Evolutionary conservation across 2,329 filamentous ascomycete genomes (phyloP), one percentile per base, ranked within the genome.

Genomic region (Biscogniauxia sp.): DNA sequence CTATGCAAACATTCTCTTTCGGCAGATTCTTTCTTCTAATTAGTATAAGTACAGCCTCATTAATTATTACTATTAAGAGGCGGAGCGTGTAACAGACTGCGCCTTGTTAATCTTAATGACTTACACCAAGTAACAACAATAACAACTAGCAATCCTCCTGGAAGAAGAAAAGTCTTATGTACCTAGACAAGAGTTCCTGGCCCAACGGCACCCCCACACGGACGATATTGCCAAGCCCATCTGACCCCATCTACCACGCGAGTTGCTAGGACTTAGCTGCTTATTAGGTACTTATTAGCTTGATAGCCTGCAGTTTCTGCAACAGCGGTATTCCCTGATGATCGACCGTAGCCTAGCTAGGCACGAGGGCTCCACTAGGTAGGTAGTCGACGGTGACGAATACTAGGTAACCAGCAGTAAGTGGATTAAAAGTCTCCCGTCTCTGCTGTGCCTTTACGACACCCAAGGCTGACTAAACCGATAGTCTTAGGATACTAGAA

Each of bases 221-320:
- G 58, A 58, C 57, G 61, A 58, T 55, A 58, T 61, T 61, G 64
- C 64, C 64, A 66, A 66, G 64, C 59, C 60, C 15, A 51, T 59
- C 51, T 58, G 55, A 64, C 62, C 60, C 64, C 64, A 66, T 66
- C 59, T 66, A 59, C 64, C 64, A 66, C 64, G 64, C 64, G 64
- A 66, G 59, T 57, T 57, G 64, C 64, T 54, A 63, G 62, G 64
- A 62, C 62, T 56, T 61, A 62, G 53, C 59, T 56, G 25, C 54
- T 62, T 54, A 45, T 45, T 45, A 45, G 37, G 37, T n/a, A 45
- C 37, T 45, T 45, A 15, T 45, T 45, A 45, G 37, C 37, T 45
- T 45, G 37, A 45, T 45, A 45, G 11, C 37, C 37, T 45, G 37
- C 37, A 45, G 5, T 45, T 45, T 45, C 37, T 45, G 37, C 37